Conservation (phyloP, 768 basidiomycete genomes). For the Leucogyrophana mollusca region DNA sequence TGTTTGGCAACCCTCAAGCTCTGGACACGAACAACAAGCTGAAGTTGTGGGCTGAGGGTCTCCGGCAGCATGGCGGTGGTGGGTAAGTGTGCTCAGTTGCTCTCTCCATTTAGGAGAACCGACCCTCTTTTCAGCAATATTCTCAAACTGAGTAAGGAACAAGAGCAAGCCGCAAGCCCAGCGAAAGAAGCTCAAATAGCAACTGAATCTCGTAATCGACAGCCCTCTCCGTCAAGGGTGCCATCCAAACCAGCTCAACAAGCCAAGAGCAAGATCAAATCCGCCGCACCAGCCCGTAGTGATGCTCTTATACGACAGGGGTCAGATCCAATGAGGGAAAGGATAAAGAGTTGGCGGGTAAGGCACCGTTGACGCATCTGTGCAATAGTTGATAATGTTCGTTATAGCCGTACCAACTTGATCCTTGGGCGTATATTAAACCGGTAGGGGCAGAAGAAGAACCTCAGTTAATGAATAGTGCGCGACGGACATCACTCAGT, state of each 20-base stretch:
- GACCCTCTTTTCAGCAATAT: conserved; percentile 32
- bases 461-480: conserved; percentile 5
- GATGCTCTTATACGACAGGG: neutral
- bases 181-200: conserved; percentile 1
- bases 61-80: conserved; percentile 54
- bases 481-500: neutral
- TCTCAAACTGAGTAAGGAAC: conserved; percentile 45
- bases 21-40: conserved; percentile 43
- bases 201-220: conserved; percentile 1
- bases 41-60: conserved; percentile 52
- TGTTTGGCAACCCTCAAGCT: conserved; percentile 51
- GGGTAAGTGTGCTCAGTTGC: conserved; percentile 44
- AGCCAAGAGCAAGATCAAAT: too few species aligned
- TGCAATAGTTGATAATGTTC: conserved; percentile 1
- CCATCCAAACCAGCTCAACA: neutral
- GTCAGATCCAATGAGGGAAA: neutral
- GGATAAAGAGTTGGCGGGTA: conserved; percentile 25
- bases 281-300: too few species aligned
- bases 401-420: conserved; percentile 9
- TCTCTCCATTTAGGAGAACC: conserved; percentile 1
- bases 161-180: conserved; percentile 14
- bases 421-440: conserved; percentile 17
- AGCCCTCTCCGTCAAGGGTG: conserved; percentile 6
- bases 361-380: neutral
- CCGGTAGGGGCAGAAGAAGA: conserved; percentile 7